These are phyloP conservation scores for Backusella australiensis DNA, from an alignment of 192 early-diverging fungal species.

Conservation along the genomic window DNA sequence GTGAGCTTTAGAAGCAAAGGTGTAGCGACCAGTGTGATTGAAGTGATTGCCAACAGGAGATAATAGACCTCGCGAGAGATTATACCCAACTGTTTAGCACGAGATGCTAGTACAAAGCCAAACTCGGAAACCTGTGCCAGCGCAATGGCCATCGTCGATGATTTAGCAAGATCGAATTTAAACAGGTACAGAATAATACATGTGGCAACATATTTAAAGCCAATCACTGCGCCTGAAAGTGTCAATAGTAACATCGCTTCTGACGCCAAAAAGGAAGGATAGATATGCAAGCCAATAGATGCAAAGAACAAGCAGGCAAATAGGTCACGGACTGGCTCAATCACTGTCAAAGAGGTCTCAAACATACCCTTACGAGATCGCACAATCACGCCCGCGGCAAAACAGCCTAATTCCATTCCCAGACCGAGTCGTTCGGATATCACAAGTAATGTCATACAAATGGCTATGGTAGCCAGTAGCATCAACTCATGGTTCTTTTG, in stretches of 20 bases:
- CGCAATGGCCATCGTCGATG: slow-evolving; percentile 44
- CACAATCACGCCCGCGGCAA: slow-evolving; percentile 57
- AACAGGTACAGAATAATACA: slow-evolving; percentile 41
- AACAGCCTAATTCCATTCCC: slow-evolving; percentile 55
- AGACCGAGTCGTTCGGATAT: slow-evolving; percentile 44
- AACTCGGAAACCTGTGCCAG: slow-evolving; percentile 59
- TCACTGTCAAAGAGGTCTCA: slow-evolving; percentile 34
- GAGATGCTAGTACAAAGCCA: slow-evolving; percentile 53
- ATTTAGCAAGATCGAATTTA: slow-evolving; percentile 31
- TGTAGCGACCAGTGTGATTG: slow-evolving; percentile 47
- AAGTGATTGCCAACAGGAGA: slow-evolving; percentile 47
- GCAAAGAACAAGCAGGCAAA: slow-evolving; percentile 61
- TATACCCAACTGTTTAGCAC: slow-evolving; percentile 50
- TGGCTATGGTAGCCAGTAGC: slow-evolving; percentile 43
- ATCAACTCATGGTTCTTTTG: slow-evolving; percentile 40
- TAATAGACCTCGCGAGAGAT: slow-evolving; percentile 56
- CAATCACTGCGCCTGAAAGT: slow-evolving; percentile 41
- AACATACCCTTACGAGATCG: slow-evolving; percentile 39
- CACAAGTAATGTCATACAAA: slow-evolving; percentile 45
- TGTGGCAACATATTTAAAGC: slow-evolving; percentile 46
- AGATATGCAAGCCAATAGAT: slow-evolving; percentile 56
- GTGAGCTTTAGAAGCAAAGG: slow-evolving; percentile 51
- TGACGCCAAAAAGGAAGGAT: slow-evolving; percentile 52
- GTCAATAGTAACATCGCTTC: slow-evolving; percentile 46
- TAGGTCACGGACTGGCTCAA: slow-evolving; percentile 50